These are phyloP conservation scores for Theileria annulata DNA, from an alignment of 169 alveolate genomes.

Conservation along the genomic window DNA sequence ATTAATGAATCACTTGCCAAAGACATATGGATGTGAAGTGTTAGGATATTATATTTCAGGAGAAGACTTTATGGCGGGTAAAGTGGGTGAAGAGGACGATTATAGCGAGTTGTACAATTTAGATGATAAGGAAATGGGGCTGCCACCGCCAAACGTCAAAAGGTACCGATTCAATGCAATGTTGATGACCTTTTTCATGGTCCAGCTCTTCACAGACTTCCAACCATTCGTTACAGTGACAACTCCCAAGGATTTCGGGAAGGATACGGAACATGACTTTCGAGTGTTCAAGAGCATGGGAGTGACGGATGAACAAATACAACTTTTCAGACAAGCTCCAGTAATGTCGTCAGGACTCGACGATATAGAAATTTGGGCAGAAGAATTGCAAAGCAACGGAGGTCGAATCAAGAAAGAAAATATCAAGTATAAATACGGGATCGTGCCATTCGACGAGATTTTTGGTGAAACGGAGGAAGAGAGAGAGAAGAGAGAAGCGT, in stretches of 20 bases:
- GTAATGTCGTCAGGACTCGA: slow-evolving; percentile 29
- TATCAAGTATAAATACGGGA: slow-evolving; percentile 44
- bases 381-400: slow-evolving; percentile 25
- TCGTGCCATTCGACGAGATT: slow-evolving; percentile 27
- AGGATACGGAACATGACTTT: not conserved
- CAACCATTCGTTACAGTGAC: slow-evolving; percentile 30
- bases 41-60: slow-evolving; percentile 44
- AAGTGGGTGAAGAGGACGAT: slow-evolving; percentile 19
- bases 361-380: slow-evolving; percentile 30
- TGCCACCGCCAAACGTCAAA: slow-evolving; percentile 29
- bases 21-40: slow-evolving; percentile 44
- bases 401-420: slow-evolving; percentile 21
- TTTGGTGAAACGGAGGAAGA: slow-evolving; percentile 44
- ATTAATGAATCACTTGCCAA: slow-evolving; percentile 30
- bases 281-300: too few relatives aligned
- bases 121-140: slow-evolving; percentile 15
- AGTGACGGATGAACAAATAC: slow-evolving; percentile 9
- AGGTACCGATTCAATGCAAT: slow-evolving; percentile 30
- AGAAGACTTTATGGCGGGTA: slow-evolving; percentile 5
- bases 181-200: slow-evolving; percentile 35
- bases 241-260: slow-evolving; percentile 6
- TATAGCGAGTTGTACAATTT: slow-evolving; percentile 25
- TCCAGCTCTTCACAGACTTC: slow-evolving; percentile 43
- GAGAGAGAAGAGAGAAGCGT: slow-evolving; percentile 22
- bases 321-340: slow-evolving; percentile 4